phyloP scores from a whole-genome alignment of 2,329 filamentous ascomycete genomes.

The Penicillium frequentans region DNA sequence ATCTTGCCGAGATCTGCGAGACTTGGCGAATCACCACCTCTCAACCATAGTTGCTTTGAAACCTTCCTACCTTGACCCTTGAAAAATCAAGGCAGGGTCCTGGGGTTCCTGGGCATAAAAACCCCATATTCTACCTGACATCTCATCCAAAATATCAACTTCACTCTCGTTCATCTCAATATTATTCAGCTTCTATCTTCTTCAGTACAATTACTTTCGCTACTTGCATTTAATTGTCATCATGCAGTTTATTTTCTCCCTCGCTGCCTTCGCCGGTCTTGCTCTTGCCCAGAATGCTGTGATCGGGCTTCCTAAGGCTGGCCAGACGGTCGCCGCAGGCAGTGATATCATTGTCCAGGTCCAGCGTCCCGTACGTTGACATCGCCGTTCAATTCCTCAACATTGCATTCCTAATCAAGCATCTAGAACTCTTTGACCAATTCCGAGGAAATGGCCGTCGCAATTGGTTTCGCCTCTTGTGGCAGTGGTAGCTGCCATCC shows the following conservation, averaged over 20 bases:
- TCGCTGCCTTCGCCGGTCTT: conserved; percentile 20
- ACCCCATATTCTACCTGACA: not conserved
- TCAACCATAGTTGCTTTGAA: conserved; percentile 2
- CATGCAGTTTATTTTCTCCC: conserved; percentile 25
- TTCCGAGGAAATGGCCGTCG: conserved; percentile 28
- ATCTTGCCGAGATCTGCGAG: conserved; percentile 9
- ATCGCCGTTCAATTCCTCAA: no score
- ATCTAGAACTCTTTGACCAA: conserved; percentile 27
- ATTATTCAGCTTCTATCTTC: not conserved
- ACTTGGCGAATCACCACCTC: conserved; percentile 10
- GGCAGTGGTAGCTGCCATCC: conserved; percentile 13
- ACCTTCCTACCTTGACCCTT: not conserved
- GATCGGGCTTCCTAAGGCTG: conserved; percentile 25
- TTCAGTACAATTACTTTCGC: not conserved
- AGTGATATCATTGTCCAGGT: conserved; percentile 27
- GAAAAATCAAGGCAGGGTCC: not conserved
- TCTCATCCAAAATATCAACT: not conserved
- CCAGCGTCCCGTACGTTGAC: conserved; percentile 28
- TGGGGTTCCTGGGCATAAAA: conserved; percentile 5
- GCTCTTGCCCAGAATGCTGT: conserved; percentile 29
- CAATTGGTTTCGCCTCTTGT: conserved; percentile 32
- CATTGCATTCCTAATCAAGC: no score
- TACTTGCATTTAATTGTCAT: conserved; percentile 3
- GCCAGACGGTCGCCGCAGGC: conserved; percentile 20
- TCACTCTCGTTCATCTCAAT: not conserved